Percentiles rank a stretch among this genome's conserved stretches.
These are phyloP conservation scores for Paecilomyces variotii DNA, from an alignment of 2,329 filamentous ascomycete species.

Conservation along the genomic window DNA sequence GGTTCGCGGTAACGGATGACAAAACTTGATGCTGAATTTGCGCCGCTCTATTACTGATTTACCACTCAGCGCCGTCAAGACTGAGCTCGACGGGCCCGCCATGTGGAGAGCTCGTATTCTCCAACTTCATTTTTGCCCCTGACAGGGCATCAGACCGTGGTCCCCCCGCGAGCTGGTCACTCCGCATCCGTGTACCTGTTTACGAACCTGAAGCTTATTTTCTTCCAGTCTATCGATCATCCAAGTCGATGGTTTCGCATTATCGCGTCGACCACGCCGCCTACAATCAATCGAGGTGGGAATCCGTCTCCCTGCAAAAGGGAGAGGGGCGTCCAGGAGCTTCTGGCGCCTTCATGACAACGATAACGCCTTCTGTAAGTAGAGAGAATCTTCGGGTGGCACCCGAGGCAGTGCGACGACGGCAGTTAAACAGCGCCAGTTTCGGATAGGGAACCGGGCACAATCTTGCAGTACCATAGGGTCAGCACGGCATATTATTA, in stretches of 20 bases:
- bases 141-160: neutral
- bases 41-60: neutral
- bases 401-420: neutral
- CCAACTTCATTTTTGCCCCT: neutral
- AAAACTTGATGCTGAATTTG: neutral
- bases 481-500: neutral
- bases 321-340: neutral
- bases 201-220: neutral
- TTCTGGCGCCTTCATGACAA: neutral
- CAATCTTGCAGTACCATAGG: neutral
- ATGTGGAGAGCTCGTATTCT: neutral
- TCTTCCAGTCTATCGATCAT: neutral
- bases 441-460: neutral
- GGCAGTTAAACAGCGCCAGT: neutral
- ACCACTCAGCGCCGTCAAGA: neutral
- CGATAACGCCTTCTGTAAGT: neutral
- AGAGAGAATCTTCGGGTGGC: neutral
- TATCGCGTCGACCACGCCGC: neutral
- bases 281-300: neutral
- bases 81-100: neutral
- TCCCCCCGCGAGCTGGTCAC: neutral
- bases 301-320: neutral
- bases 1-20: neutral
- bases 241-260: neutral
- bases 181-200: neutral